Evolutionary conservation across 768 basidiomycete genomes (phyloP), one percentile per base, ranked within the genome.

Genomic region (Sarcodon aspratus): DNA sequence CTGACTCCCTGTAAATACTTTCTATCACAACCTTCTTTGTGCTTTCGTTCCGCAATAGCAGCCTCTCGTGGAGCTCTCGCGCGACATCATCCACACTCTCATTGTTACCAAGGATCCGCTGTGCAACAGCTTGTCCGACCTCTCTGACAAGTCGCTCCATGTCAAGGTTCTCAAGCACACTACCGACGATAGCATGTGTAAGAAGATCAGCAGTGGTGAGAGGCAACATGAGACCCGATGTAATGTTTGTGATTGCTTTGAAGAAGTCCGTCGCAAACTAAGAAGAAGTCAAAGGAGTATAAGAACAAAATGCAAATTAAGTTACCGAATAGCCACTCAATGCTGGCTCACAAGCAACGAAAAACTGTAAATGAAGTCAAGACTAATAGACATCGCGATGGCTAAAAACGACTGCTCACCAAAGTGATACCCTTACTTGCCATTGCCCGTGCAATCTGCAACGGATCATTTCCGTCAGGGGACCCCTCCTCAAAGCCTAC

Each of bases 271-370:
- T 93, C 9, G 90, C 88, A 66, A 82, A 90, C 87, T 88, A 59
- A 58, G 36, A 32, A 47, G 27, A 13, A 45, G 43, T 50, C 33
- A 43, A 56, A 56, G 38, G 54, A 33, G n/a, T 36, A n/a, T 48
- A 11, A 35, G 32, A 45, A 48, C 32, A 6, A 12, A 1, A 34
- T 32, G 36, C 33, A 49, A 27, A 42, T 9, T 42, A 15, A 62
- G 83, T 60, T 57, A 90, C 88, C 50, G 85, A 86, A 60, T 95
- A 95, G 40, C 91, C 90, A 54, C 89, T 92, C 51, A 95, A 72
- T 6, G 91, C 93, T 49, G 95, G 94, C 65, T 98, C 95, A 68
- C 95, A 98, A 31, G 95, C 95, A n/a, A 98, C 95, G 63, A 96
- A 93, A 69, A 97, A 97, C 92, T 96, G 63, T 7, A 51, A 13